Conservation (phyloP, 2,329 filamentous ascomycete genomes). For the Aspergillus udagawae region DNA sequence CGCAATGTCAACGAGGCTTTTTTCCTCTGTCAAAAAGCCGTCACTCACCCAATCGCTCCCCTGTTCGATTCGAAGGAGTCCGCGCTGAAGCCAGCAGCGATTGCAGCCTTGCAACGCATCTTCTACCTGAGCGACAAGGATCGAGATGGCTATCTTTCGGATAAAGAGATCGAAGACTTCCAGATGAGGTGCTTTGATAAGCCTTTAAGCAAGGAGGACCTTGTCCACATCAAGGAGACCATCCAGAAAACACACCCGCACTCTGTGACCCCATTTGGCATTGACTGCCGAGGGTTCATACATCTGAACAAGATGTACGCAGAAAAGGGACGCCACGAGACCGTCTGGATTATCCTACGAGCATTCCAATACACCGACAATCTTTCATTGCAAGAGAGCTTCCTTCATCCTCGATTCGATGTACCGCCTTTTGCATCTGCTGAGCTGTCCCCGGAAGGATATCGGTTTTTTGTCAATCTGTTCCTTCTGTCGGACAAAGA, state of each 20-base stretch:
- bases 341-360: constrained; percentile 93
- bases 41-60: constrained; percentile 93
- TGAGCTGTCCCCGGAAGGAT: constrained; percentile 88
- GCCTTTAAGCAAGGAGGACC: constrained; percentile 71
- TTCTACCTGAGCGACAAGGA: constrained; percentile 97
- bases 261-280: constrained; percentile 63
- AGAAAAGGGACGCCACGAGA: constrained; percentile 95
- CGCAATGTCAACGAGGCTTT: constrained; percentile 95
- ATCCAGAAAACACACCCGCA: constrained; percentile 66
- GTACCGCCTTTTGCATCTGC: constrained; percentile 89
- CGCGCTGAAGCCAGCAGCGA: constrained; percentile 79
- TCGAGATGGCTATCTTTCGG: constrained; percentile 87
- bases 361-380: constrained; percentile 97
- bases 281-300: constrained; percentile 79
- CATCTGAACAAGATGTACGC: constrained; percentile 93
- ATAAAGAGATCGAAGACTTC: constrained; percentile 85
- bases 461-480: constrained; percentile 95
- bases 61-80: constrained; percentile 95
- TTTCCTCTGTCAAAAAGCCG: constrained; percentile 96
- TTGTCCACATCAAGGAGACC: constrained; percentile 85
- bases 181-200: constrained; percentile 92
- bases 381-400: constrained; percentile 82
- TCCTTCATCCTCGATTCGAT: constrained; percentile 89
- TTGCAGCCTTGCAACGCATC: constrained; percentile 80
- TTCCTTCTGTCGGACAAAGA: constrained; percentile 96